Conservation (phyloP, 2,329 filamentous ascomycete genomes). For the Arthrobotrys pseudoclavata region DNA sequence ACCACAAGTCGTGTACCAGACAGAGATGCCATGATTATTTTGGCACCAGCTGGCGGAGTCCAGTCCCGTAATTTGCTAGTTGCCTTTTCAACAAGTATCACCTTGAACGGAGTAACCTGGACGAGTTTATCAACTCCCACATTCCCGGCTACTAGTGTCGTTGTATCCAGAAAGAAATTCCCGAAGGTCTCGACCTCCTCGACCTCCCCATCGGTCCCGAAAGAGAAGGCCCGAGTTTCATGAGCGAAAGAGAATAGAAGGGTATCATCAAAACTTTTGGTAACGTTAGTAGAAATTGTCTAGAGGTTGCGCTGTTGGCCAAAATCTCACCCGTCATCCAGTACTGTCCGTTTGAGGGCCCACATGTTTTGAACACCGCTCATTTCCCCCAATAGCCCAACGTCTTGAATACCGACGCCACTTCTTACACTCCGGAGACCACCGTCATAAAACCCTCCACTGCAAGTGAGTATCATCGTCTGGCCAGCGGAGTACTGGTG, state of each 20-base stretch:
- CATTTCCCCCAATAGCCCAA: conserved; percentile 85
- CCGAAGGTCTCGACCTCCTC: conserved; percentile 86
- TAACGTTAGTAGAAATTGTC: not conserved
- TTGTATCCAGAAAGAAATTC: conserved; percentile 77
- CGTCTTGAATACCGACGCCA: conserved; percentile 90
- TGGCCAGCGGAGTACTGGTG: conserved; percentile 91
- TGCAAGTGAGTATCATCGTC: conserved; percentile 91
- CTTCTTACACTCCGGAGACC: conserved; percentile 90
- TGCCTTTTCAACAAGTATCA: conserved; percentile 73
- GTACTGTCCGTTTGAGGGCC: conserved; percentile 72
- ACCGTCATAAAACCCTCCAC: conserved; percentile 89
- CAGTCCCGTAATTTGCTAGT: conserved; percentile 74
- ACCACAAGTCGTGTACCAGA: conserved; percentile 18
- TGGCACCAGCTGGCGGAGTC: conserved; percentile 69
- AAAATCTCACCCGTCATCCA: conserved; percentile 62
- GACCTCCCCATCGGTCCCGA: conserved; percentile 80
- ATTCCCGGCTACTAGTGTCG: conserved; percentile 79
- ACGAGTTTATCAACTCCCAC: conserved; percentile 75
- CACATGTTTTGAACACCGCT: conserved; percentile 80
- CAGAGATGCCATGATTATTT: conserved; percentile 47
- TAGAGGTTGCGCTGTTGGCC: conserved; percentile 59
- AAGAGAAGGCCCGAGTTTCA: conserved; percentile 85
- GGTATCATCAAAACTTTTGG: conserved; percentile 72
- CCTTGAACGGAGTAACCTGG: conserved; percentile 79
- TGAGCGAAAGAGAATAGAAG: conserved; percentile 84